These are phyloP conservation scores for Microbotryum intermedium DNA, from an alignment of 1,284 basidiomycete species.

Conservation along the genomic window DNA sequence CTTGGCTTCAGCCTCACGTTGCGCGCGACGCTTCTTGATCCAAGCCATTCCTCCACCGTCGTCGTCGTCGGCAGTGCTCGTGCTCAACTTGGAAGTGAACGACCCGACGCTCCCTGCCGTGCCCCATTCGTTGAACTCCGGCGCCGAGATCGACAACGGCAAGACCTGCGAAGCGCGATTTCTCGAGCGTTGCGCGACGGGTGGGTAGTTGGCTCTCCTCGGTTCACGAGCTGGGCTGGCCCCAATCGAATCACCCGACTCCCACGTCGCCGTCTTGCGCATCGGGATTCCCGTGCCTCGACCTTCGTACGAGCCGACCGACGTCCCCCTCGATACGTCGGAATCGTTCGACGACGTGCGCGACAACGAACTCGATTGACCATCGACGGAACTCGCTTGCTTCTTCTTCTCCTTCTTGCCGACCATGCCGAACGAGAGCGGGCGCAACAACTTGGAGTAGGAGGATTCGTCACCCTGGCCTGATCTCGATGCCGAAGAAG, in stretches of 20 bases:
- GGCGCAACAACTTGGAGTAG: slow-evolving; percentile 22
- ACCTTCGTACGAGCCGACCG: not conserved
- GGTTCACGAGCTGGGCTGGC: not conserved
- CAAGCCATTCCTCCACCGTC: slow-evolving; percentile 34
- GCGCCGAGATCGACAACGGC: not conserved
- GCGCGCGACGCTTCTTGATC: slow-evolving; percentile 27
- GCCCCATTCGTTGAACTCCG: slow-evolving; percentile 18
- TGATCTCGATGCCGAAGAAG: too few species aligned
- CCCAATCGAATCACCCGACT: slow-evolving; percentile 11
- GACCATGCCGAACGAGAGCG: slow-evolving; percentile 16
- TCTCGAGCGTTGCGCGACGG: slow-evolving; percentile 22
- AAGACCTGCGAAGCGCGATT: not conserved
- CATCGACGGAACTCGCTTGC: not conserved
- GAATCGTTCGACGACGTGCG: slow-evolving; percentile 13
- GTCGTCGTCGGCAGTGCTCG: slow-evolving; percentile 22
- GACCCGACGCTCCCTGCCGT: not conserved
- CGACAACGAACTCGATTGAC: slow-evolving; percentile 8
- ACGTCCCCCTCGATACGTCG: not conserved
- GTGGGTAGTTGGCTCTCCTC: slow-evolving; percentile 17
- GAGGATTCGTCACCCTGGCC: slow-evolving; percentile 3
- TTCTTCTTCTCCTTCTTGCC: not conserved
- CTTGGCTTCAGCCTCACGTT: slow-evolving; percentile 23
- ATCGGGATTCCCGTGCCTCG: slow-evolving; percentile 24
- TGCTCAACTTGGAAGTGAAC: not conserved
- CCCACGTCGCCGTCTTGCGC: slow-evolving; percentile 27